These are phyloP conservation scores for Zelopaecilomyces penicillatus DNA, from an alignment of 2,329 filamentous ascomycete genomes.

Conservation along the genomic window DNA sequence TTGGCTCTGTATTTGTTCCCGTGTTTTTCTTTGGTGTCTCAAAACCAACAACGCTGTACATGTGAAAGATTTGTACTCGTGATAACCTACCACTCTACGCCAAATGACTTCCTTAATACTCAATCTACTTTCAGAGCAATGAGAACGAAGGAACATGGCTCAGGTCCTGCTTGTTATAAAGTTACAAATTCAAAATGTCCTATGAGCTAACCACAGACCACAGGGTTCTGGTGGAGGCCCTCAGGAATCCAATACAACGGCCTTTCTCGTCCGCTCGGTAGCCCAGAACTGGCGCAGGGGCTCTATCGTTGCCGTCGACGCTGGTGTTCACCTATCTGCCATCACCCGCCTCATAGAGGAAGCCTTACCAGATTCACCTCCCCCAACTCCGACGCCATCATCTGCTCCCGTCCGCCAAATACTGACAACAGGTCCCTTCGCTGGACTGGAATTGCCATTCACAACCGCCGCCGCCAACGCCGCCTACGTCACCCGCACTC, in stretches of 20 bases:
- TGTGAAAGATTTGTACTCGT: too few relatives aligned
- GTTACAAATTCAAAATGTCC: background rate
- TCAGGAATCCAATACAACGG: slow-evolving; percentile 80
- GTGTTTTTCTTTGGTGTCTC: too few relatives aligned
- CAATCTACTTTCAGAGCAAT: too few relatives aligned
- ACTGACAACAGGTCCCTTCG: slow-evolving; percentile 65
- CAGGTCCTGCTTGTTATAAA: background rate
- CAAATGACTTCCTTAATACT: too few relatives aligned
- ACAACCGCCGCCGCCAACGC: slow-evolving; percentile 67
- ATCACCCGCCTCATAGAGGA: slow-evolving; percentile 71
- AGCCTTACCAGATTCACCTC: slow-evolving; percentile 31
- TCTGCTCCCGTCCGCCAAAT: slow-evolving; percentile 35
- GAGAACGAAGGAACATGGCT: too few relatives aligned
- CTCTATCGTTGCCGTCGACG: slow-evolving; percentile 86
- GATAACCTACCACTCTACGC: too few relatives aligned
- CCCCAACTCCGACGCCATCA: slow-evolving; percentile 11
- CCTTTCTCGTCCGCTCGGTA: slow-evolving; percentile 77
- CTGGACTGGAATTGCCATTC: slow-evolving; percentile 63
- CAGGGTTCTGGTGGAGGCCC: slow-evolving; percentile 88
- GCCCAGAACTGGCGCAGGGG: slow-evolving; percentile 71
- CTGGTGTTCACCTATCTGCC: slow-evolving; percentile 78
- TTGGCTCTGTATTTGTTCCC: too few relatives aligned
- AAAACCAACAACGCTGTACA: too few relatives aligned
- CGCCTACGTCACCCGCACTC: slow-evolving; percentile 64
- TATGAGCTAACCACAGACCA: slow-evolving; percentile 17